phyloP scores from a whole-genome alignment of 2,329 filamentous ascomycete genomes.

The Dothistroma septosporum region DNA sequence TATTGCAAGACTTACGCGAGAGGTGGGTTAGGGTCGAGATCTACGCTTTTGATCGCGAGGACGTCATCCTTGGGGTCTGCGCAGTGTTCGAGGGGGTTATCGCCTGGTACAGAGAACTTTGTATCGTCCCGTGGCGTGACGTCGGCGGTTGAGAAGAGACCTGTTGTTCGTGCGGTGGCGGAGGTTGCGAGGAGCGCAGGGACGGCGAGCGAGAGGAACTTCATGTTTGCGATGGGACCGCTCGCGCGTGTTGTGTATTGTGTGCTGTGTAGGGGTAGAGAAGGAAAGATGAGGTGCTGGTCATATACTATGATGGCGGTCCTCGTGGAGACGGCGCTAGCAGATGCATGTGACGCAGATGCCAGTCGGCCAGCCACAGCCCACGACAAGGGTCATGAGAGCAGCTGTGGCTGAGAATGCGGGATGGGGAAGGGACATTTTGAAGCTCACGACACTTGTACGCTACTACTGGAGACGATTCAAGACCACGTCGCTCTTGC shows the following conservation, averaged over 20 bases:
- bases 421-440: slow-evolving; percentile 4
- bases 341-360: not conserved
- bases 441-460: slow-evolving; percentile 1
- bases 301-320: not conserved
- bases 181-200: slow-evolving; percentile 29
- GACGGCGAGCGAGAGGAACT: slow-evolving; percentile 28
- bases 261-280: not conserved
- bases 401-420: not conserved
- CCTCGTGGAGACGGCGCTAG: slow-evolving; percentile 1
- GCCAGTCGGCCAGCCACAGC: not conserved
- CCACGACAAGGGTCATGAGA: not conserved
- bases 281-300: not conserved
- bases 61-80: slow-evolving; percentile 65
- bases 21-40: slow-evolving; percentile 82
- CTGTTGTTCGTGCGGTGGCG: slow-evolving; percentile 28
- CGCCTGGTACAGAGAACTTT: slow-evolving; percentile 67
- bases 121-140: slow-evolving; percentile 34
- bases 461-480: not conserved
- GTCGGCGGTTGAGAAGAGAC: slow-evolving; percentile 20
- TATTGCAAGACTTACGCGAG: slow-evolving; percentile 56
- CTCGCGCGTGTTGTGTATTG: not conserved
- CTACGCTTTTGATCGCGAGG: slow-evolving; percentile 71
- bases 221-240: slow-evolving; percentile 25
- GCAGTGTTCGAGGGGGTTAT: slow-evolving; percentile 82
- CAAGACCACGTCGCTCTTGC: not conserved